Base-by-base conservation (phyloP, 257 asterid species). In the Salvia miltiorrhiza region DNA sequence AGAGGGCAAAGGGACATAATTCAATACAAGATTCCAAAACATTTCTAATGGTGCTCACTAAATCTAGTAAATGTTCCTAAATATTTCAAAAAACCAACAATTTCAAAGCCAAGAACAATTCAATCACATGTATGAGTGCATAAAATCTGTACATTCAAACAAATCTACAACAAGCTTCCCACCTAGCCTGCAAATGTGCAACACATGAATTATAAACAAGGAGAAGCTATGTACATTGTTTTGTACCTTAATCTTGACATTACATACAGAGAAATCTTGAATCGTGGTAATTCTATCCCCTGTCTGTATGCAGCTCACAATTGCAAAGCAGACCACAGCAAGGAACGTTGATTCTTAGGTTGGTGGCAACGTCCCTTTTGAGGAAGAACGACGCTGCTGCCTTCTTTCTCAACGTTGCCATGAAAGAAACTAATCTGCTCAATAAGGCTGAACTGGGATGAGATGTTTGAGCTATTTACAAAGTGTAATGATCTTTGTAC, bases 271-370 rank as follows among this genome's bases (percentile, higher is more conserved):
- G 48, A 41, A 55, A 67, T 56, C 58, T 12, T 59, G 56, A 68
- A 69, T 13, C n/a, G 19, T 39, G 9, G 54, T 37, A 37, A 19
- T 37, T 20, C 7, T 47, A 23, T 14, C 17, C 40, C 64, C 9
- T 11, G 45, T 44, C 59, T 16, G 17, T 52, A 63, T 41, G 65
- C 71, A 53, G 49, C 77, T 63, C 71, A 63, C 71, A 63, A 43
- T 63, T 68, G 32, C 30, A 52, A 40, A 40, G 65, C 76, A 63
- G 48, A 40, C 6, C 9, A 13, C 49, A 24, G 14, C 65, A 30
- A 41, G 30, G 59, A 43, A 43, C 4, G 26, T 5, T 6, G 72
- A 53, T 63, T 71, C 48, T 35, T 24, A 3, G 9, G 47, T 6
- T 48, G 41, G 19, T n/a, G 55, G 52, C 60, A 10, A 68, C 44